Conservation (phyloP, 306 rosid genomes). For the Dalbergia oliveri region DNA sequence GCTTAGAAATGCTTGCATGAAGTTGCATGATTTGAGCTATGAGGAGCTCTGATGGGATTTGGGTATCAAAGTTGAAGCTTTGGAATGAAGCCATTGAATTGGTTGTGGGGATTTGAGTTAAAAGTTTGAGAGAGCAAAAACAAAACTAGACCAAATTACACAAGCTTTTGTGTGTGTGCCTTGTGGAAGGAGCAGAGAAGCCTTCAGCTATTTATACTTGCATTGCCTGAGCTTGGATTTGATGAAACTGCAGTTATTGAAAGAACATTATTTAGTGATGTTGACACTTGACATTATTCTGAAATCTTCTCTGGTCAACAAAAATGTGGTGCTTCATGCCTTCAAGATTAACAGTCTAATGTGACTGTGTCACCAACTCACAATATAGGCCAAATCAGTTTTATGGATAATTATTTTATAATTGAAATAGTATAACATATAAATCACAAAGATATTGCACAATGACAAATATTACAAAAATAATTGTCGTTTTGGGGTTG, state of each 20-base stretch:
- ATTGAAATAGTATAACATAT: slow-evolving; percentile 1
- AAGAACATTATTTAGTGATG: background rate
- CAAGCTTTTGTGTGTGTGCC: slow-evolving; percentile 18
- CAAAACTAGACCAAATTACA: background rate
- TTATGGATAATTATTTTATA: background rate
- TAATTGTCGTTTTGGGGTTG: background rate
- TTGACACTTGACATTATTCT: slow-evolving; percentile 6
- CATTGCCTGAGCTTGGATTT: slow-evolving; percentile 20
- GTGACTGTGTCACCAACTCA: background rate
- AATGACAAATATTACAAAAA: slow-evolving; percentile 5
- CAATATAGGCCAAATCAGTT: background rate
- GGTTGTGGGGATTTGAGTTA: slow-evolving; percentile 20
- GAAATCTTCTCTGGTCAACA: slow-evolving; percentile 39
- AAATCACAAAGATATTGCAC: background rate
- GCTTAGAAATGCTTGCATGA: slow-evolving; percentile 66
- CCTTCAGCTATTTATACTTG: slow-evolving; percentile 53
- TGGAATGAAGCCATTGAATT: slow-evolving; percentile 64
- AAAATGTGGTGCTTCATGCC: slow-evolving; percentile 53
- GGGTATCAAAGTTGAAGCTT: slow-evolving; percentile 46
- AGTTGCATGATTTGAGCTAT: slow-evolving; percentile 57
- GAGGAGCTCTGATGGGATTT: slow-evolving; percentile 57
- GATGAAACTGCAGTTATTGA: background rate
- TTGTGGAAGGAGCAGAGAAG: slow-evolving; percentile 32
- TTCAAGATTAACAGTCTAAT: slow-evolving; percentile 16
- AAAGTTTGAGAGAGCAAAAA: background rate